Conservation (phyloP, 305 asterid species). For the Fraxinus sp. region DNA sequence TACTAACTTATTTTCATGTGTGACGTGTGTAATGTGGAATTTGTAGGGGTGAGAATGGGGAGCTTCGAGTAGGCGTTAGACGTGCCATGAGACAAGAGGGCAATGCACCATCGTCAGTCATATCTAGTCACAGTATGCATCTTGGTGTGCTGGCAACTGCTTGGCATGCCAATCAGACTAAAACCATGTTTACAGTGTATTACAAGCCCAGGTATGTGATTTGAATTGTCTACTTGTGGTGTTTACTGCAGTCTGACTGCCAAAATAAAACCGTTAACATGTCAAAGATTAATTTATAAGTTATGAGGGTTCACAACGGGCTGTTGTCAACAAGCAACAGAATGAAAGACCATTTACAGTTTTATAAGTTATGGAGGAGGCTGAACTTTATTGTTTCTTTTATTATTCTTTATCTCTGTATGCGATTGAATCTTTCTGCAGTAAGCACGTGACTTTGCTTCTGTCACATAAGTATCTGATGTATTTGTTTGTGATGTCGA, state of each 20-base stretch:
- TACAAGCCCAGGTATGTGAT: conserved; percentile 81
- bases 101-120: conserved; percentile 81
- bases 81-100: conserved; percentile 92
- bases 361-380: neutral
- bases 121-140: conserved; percentile 98
- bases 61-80: conserved; percentile 92
- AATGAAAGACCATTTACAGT: neutral
- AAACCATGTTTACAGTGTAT: conserved; percentile 72
- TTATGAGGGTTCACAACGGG: neutral
- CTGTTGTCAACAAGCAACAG: neutral
- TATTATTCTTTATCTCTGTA: neutral
- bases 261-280: neutral
- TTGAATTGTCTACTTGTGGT: neutral
- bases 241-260: neutral
- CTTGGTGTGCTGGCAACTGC: conserved; percentile 98
- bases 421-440: neutral
- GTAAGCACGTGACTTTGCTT: conserved; percentile 7
- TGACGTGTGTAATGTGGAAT: neutral
- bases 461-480: neutral
- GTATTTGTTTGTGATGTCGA: neutral
- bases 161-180: conserved; percentile 89
- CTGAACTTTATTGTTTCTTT: neutral
- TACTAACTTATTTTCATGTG: conserved; percentile 2
- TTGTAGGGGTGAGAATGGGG: conserved; percentile 90
- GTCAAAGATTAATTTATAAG: neutral